Evolutionary conservation across 768 basidiomycete species (phyloP), one percentile per base, ranked within the genome.

Genomic region (Vishniacozyma victoriae): DNA sequence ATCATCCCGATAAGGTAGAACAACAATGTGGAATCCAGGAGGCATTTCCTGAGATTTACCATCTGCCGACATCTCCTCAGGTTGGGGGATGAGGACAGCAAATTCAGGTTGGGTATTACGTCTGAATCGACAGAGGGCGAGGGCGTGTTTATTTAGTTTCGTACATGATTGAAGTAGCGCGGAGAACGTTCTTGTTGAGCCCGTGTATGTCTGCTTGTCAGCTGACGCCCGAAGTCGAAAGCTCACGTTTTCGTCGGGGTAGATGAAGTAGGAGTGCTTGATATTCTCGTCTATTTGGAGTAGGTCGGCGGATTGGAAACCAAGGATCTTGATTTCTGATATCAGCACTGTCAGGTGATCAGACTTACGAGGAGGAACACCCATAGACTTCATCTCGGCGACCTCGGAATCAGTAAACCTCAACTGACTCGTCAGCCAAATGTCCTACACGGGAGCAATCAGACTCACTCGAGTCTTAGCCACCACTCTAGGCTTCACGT

Each of bases 1-100:
- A 60, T 99, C 95, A 65, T 99, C 95, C 3, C 87, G 85, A 67
- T 86, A 99, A 0, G 93, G 92, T n/a, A 96, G 70, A 14, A 85
- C 85, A 49, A 96, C 84, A 42, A 97, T 76, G 70, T 97, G 91
- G 62, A 97, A 86, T 4, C 95, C 95, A 1, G 87, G 82, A 26
- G 95, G 88, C 35, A 86, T 83, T 43, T 73, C 60, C 45, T 80
- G 82, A n/a, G n/a, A n/a, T 76, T 82, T 85, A 5, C 86, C 87
- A 9, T 77, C 78, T 25, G 82, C 59, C 39, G 59, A 84, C 82
- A 26, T 74, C 57, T 39, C 78, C 68, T 95, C 89, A 48, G 78
- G 82, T 83, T 91, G 61, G 19, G 63, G 93, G 15, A 97, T 71
- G 46, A 97, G 71, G 0, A 85, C 84, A 52, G 85, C 92, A 63